Evolutionary conservation across 176 grass and related monocot genomes (phyloP), one percentile per base, ranked within the genome.

Genomic region (Chloris gayana): DNA sequence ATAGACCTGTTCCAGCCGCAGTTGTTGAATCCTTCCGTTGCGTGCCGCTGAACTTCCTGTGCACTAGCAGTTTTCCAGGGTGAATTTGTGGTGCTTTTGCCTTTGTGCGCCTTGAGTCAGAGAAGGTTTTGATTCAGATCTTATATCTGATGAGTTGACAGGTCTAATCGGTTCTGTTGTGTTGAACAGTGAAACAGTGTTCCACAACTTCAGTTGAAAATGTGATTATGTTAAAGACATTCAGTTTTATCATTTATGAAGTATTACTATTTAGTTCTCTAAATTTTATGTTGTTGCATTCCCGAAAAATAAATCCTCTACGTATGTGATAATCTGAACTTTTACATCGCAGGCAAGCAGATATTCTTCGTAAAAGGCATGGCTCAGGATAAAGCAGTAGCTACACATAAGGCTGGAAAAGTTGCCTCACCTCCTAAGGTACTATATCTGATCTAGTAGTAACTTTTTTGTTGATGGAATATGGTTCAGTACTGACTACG

Each of bases 321-420:
- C 12, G 9, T 42, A 12, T 5, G 60, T 44, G 51, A 58, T 63
- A 82, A 64, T 64, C 56, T 66, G 67, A 64, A 67, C 33, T 79
- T 86, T 25, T 83, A 64, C 61, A 29, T 64, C 70, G 69, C 67
- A 79, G 51, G 63, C 54, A 72, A 26, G 44, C 75, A 64, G 64
- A 34, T 11, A 31, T 19, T 47, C 12, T 19, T 47, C 12, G 47
- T 68, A 56, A 37, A 32, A 62, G 39, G 14, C 54, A 98, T 98
- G 96, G 96, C 84, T 50, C 89, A 89, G 25, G 93, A 95, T 33
- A 79, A 88, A 87, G 68, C 86, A 67, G 71, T 85, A 17, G 79
- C 92, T 71, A 73, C 86, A 58, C 82, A 91, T n/a, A 93, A 89
- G 81, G 82, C 82, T 60, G 86, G 88, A 26, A 95, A 95, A 88